Evolutionary conservation across 2,329 filamentous ascomycete genomes (phyloP).

Genomic region (Trichoderma sp.): DNA sequence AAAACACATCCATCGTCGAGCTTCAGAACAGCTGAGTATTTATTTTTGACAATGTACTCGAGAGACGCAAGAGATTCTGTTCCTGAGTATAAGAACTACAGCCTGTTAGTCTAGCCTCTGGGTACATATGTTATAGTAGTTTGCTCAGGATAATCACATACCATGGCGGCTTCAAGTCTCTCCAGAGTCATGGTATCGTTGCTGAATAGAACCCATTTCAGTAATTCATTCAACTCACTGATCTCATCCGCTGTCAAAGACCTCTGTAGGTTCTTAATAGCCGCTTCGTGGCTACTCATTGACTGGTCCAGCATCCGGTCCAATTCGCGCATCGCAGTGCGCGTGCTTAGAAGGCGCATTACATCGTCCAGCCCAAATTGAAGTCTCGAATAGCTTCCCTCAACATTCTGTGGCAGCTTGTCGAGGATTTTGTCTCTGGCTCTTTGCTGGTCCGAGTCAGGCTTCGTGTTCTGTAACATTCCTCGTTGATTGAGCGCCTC

Average conservation of each 20-base stretch:
- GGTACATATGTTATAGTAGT: not conserved
- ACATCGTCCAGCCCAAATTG: not conserved
- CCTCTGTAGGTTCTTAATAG: not conserved
- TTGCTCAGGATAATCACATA: not conserved
- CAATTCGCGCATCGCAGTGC: not conserved
- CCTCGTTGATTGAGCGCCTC: not conserved
- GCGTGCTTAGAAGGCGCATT: not conserved
- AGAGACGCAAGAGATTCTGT: not conserved
- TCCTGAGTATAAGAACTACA: not conserved
- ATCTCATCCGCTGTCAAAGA: not conserved
- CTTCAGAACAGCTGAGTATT: slow-evolving; percentile 1
- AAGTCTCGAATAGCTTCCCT: not conserved
- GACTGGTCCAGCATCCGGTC: slow-evolving; percentile 7
- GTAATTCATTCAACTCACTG: not conserved
- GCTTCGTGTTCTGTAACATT: not conserved
- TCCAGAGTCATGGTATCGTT: not conserved
- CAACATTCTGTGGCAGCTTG: not conserved
- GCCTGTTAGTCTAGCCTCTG: not conserved
- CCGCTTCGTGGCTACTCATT: not conserved
- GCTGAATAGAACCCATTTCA: not conserved
- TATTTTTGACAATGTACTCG: not conserved
- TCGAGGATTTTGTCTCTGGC: not conserved
- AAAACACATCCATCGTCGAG: not conserved
- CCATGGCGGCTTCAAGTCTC: not conserved
- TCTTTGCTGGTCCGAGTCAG: not conserved